These are phyloP conservation scores for Ustilago hordei DNA, from an alignment of 1,284 basidiomycete genomes.

Conservation along the genomic window DNA sequence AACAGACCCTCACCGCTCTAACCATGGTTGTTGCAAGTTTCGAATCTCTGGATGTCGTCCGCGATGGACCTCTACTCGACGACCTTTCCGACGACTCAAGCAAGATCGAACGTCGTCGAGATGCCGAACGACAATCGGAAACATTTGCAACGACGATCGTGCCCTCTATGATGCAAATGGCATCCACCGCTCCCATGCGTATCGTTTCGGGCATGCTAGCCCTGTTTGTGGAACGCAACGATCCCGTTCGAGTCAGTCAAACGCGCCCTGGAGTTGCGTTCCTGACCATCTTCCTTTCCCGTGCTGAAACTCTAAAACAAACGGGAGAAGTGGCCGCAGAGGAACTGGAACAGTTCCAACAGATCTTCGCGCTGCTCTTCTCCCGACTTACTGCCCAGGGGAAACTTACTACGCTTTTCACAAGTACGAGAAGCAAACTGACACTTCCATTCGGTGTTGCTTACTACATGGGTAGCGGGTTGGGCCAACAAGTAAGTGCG, in stretches of 20 bases:
- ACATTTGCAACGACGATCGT: slow-evolving; percentile 87
- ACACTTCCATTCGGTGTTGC: slow-evolving; percentile 73
- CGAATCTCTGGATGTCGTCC: slow-evolving; percentile 80
- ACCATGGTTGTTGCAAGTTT: slow-evolving; percentile 95
- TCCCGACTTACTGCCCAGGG: slow-evolving; percentile 77
- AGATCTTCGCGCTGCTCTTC: slow-evolving; percentile 82
- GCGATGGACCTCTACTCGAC: slow-evolving; percentile 32
- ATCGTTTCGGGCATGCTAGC: slow-evolving; percentile 88
- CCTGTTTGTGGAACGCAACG: slow-evolving; percentile 83
- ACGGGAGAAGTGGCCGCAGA: slow-evolving; percentile 72
- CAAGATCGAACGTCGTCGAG: slow-evolving; percentile 70
- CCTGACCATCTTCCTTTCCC: slow-evolving; percentile 89
- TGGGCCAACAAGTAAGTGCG: slow-evolving; percentile 26
- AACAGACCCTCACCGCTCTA: slow-evolving; percentile 85
- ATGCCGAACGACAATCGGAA: slow-evolving; percentile 87
- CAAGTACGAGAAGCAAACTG: slow-evolving; percentile 81
- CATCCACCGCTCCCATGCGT: slow-evolving; percentile 81
- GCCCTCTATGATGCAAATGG: slow-evolving; percentile 84
- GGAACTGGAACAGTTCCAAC: slow-evolving; percentile 84
- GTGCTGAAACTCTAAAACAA: slow-evolving; percentile 90
- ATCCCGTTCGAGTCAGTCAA: slow-evolving; percentile 79
- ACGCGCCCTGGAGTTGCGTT: slow-evolving; percentile 88
- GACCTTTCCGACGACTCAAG: slow-evolving; percentile 38
- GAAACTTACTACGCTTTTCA: slow-evolving; percentile 82
- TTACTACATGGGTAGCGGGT: slow-evolving; percentile 67